phyloP scores from a whole-genome alignment of 2,329 filamentous ascomycete species.

The Fusarium falciforme region DNA sequence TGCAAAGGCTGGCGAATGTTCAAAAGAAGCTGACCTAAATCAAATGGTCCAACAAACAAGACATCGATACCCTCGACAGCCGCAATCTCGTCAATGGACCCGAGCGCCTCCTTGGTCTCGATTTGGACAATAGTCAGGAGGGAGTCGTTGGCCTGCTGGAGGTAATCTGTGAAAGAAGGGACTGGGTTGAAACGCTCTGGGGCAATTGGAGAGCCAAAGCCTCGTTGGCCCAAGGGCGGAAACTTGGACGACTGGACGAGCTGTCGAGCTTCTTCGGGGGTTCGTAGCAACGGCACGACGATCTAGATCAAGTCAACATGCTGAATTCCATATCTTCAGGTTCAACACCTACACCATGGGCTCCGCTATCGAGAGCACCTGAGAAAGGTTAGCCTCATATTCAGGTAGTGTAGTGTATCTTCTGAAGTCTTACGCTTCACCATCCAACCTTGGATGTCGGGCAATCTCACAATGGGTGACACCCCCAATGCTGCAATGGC shows the following conservation, averaged over 20 bases:
- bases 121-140: slow-evolving; percentile 76
- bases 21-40: slow-evolving; percentile 59
- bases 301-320: slow-evolving; percentile 47
- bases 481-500: slow-evolving; percentile 61
- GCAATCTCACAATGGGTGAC: slow-evolving; percentile 61
- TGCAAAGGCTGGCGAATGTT: too few species aligned
- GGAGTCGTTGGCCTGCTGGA: slow-evolving; percentile 60
- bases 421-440: slow-evolving; percentile 53
- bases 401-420: not conserved
- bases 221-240: slow-evolving; percentile 60
- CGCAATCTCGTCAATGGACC: slow-evolving; percentile 71
- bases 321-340: not conserved
- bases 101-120: slow-evolving; percentile 72
- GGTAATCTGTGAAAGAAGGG: slow-evolving; percentile 59
- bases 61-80: slow-evolving; percentile 70
- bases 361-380: slow-evolving; percentile 63
- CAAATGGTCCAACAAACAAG: slow-evolving; percentile 74
- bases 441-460: slow-evolving; percentile 61
- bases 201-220: slow-evolving; percentile 62
- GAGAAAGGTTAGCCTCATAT: not conserved
- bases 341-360: slow-evolving; percentile 57
- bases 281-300: slow-evolving; percentile 59
- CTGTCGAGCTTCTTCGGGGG: slow-evolving; percentile 56
- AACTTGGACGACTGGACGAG: slow-evolving; percentile 63
- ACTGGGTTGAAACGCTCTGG: slow-evolving; percentile 56